phyloP scores from a whole-genome alignment of 352 stramenopile species.

The Blastocystis sp. region DNA sequence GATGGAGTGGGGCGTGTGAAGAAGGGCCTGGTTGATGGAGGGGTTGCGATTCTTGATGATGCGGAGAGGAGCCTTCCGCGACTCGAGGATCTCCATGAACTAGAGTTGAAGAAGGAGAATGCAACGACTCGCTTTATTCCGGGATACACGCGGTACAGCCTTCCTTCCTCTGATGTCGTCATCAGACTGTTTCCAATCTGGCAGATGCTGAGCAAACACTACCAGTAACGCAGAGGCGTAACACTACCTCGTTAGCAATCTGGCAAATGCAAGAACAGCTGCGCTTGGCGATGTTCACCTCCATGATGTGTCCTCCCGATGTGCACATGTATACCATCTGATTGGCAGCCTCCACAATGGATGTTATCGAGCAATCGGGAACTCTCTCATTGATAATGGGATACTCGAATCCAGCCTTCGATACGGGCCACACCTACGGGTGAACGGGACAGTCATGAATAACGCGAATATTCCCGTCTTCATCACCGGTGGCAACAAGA shows the following conservation, averaged over 20 bases:
- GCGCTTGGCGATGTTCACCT: constrained; percentile 21
- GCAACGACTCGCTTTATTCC: background rate
- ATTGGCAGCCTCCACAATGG: constrained; percentile 2
- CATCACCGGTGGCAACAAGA: constrained; percentile 33
- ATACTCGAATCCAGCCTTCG: constrained; percentile 35
- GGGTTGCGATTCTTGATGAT: background rate
- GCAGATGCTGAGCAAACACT: constrained; percentile 50
- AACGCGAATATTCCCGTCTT: constrained; percentile 26
- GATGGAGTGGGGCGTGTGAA: background rate
- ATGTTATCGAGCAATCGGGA: constrained; percentile 50
- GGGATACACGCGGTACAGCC: background rate
- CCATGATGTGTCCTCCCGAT: constrained; percentile 13
- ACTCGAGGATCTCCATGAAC: background rate
- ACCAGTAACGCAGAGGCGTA: background rate
- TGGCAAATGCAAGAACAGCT: background rate
- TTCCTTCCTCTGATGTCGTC: background rate
- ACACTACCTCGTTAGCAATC: constrained; percentile 17
- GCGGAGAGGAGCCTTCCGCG: background rate
- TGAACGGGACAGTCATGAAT: background rate
- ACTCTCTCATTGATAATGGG: constrained; percentile 24
- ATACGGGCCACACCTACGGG: constrained; percentile 43
- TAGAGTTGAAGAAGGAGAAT: background rate
- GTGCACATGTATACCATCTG: constrained; percentile 37
- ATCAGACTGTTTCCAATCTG: constrained; percentile 1
- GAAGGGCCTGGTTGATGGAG: background rate